Percentiles rank a stretch among this genome's conserved stretches.
Evolutionary conservation across 2,329 filamentous ascomycete genomes (phyloP).

Genomic region (Beauveria sp.): DNA sequence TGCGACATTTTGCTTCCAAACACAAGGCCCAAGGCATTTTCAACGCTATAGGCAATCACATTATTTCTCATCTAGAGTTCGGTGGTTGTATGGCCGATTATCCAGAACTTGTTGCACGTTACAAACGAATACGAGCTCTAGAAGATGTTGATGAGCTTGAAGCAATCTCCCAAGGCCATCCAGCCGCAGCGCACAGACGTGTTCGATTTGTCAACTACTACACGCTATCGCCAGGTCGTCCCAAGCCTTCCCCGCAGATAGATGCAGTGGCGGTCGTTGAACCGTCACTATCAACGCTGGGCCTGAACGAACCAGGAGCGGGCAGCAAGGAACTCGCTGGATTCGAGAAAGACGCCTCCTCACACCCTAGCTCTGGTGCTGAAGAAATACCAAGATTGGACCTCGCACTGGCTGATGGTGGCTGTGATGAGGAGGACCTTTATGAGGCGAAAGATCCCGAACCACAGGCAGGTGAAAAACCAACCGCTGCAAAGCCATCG

Average conservation of each 20-base stretch:
- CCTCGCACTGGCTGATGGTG: background rate
- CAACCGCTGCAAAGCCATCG: background rate
- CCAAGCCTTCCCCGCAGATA: conserved; percentile 34
- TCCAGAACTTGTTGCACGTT: conserved; percentile 59
- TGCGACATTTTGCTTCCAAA: conserved; percentile 74
- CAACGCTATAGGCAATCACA: conserved; percentile 62
- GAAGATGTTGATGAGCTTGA: conserved; percentile 60
- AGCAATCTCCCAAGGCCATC: conserved; percentile 15
- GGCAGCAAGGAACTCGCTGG: background rate
- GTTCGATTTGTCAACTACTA: conserved; percentile 87
- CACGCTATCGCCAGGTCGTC: conserved; percentile 70
- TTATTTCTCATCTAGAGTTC: conserved; percentile 78
- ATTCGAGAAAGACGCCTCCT: background rate
- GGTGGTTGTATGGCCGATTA: conserved; percentile 75
- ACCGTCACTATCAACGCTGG: background rate
- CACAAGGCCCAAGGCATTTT: conserved; percentile 63
- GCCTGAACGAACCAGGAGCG: background rate
- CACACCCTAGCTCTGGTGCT: background rate
- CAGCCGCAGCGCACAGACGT: conserved; percentile 31
- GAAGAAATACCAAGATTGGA: background rate
- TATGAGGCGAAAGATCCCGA: background rate
- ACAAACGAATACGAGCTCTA: conserved; percentile 59
- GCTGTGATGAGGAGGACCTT: background rate
- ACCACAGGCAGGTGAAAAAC: background rate
- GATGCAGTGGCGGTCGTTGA: background rate